Conservation (phyloP, 345 rosid species). For the Corchorus capsularis region DNA sequence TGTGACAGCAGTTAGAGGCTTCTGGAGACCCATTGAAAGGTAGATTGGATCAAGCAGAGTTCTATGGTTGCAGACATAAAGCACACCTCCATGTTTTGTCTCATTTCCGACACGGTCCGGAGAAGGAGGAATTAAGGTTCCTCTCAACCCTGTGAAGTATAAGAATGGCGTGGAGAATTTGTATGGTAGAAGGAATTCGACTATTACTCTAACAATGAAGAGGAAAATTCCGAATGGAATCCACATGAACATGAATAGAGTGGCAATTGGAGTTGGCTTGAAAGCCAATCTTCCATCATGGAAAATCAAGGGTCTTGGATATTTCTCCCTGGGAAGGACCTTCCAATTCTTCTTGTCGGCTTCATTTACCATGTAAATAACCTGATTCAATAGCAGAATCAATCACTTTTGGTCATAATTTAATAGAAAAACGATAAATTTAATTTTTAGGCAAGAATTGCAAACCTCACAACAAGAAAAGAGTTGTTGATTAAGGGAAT, state of each 20-base stretch:
- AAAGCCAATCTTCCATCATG: slow-evolving; percentile 49
- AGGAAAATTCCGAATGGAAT: slow-evolving; percentile 36
- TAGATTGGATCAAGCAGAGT: slow-evolving; percentile 58
- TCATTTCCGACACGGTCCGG: background rate
- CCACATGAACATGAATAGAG: slow-evolving; percentile 37
- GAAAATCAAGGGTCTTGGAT: slow-evolving; percentile 42
- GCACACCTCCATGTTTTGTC: background rate
- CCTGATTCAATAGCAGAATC: slow-evolving; percentile 25
- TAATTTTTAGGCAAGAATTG: background rate
- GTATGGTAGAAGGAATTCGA: slow-evolving; percentile 28
- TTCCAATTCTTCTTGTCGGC: slow-evolving; percentile 39
- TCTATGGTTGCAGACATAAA: slow-evolving; percentile 59
- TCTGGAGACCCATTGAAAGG: slow-evolving; percentile 30
- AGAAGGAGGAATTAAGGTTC: slow-evolving; percentile 11
- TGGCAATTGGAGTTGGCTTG: slow-evolving; percentile 37
- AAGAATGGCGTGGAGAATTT: slow-evolving; percentile 18
- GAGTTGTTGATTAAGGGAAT: slow-evolving; percentile 21
- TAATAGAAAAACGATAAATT: too few species aligned
- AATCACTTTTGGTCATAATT: background rate
- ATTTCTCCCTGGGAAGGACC: slow-evolving; percentile 37
- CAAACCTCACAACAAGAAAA: slow-evolving; percentile 33
- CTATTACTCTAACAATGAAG: slow-evolving; percentile 26
- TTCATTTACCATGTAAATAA: slow-evolving; percentile 29
- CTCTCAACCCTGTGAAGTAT: slow-evolving; percentile 24
- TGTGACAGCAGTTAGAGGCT: slow-evolving; percentile 49